These are phyloP conservation scores for Gliomastix tumulicola DNA, from an alignment of 2,329 filamentous ascomycete species.

Conservation along the genomic window DNA sequence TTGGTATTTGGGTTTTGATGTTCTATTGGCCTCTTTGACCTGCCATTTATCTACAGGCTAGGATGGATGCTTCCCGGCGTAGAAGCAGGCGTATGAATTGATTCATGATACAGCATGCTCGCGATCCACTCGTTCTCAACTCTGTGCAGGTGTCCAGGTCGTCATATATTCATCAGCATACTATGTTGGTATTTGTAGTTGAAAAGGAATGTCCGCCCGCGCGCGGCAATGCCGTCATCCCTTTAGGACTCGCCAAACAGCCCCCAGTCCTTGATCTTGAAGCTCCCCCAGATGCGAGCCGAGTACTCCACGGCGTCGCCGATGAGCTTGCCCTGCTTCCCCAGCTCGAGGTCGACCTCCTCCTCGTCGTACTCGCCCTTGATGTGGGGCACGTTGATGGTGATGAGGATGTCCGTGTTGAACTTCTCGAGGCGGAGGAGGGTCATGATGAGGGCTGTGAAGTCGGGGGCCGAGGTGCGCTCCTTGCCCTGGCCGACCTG, in stretches of 20 bases:
- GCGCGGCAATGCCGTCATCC: no score
- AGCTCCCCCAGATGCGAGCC: slow-evolving; percentile 60
- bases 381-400: slow-evolving; percentile 83
- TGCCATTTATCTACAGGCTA: no score
- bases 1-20: neutral
- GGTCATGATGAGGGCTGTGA: slow-evolving; percentile 70
- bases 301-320: slow-evolving; percentile 63
- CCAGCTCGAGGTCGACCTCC: slow-evolving; percentile 60
- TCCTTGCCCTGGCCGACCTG: slow-evolving; percentile 23
- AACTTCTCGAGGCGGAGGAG: slow-evolving; percentile 70
- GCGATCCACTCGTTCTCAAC: no score
- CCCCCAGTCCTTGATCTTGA: slow-evolving; percentile 75
- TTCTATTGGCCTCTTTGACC: no score
- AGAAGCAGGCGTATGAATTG: no score
- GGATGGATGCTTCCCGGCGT: no score
- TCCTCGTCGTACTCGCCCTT: slow-evolving; percentile 66
- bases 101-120: no score
- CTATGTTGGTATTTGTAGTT: no score
- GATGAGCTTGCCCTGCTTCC: slow-evolving; percentile 60
- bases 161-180: no score
- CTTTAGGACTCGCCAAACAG: slow-evolving; percentile 49
- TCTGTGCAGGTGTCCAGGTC: no score
- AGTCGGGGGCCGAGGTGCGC: slow-evolving; percentile 41
- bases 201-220: no score
- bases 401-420: slow-evolving; percentile 74